Evolutionary conservation across 1,284 basidiomycete species (phyloP), one percentile per base, ranked within the genome.

Genomic region (Coniophora puteana): DNA sequence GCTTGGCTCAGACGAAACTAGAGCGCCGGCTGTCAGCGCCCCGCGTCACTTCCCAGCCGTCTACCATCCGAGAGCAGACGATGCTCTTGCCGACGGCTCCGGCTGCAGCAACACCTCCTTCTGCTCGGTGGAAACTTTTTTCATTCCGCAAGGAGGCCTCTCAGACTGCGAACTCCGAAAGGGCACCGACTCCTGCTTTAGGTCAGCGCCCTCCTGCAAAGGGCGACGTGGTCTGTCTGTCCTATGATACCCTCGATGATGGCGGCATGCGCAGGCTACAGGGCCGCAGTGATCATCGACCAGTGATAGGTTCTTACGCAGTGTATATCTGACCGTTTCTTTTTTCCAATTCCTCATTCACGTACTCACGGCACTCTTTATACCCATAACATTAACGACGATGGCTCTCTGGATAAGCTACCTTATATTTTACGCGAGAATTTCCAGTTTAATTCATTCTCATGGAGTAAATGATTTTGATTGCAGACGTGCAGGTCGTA

Each of bases 211-310:
- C 67, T 28, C 58, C 62, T 18, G 48, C 54, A 26, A 74, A 69
- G 51, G 84, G 85, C 2, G 83, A 88, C 32, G 68, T 89, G 4
- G 62, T 78, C 3, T 88, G 86, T 55, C 58, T 90, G 11, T 67
- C 67, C 32, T 92, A 92, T 57, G 66, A 73, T 49, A 86, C 83
- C 14, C 65, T 92, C 30, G 84, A 89, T 51, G 89, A 92, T 55
- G 68, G 69, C 22, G 80, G 71, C 8, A 91, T 91, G 87, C 71
- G 79, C 40, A 65, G 74, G 36, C 57, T 92, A 24, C 83, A 87
- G 57, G 89, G 81, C n/a, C 71, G 82, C 36, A 86, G 83, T 49
- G 84, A 88, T 57, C 85, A 88, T 54, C 64, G 89, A 35, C 89
- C 88, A 1, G 88, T 91, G 20, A 80, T 91, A 49, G 85, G 84